These are phyloP conservation scores for Phytophthora macrochlamydospora DNA, from an alignment of 352 stramenopile species.

Conservation along the genomic window DNA sequence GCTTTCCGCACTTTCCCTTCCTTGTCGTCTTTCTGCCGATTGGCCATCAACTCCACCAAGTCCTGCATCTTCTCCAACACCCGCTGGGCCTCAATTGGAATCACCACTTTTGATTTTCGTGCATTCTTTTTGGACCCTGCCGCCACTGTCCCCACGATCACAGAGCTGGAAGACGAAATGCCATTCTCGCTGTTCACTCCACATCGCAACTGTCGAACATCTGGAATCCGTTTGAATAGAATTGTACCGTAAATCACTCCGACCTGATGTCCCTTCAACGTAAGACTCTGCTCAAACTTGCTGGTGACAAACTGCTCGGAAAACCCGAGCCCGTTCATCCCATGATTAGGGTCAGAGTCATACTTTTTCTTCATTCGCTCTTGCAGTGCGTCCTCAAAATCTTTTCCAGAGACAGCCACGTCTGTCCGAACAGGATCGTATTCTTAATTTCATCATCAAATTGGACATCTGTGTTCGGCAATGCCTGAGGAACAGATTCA, in stretches of 20 bases:
- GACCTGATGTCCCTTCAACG: slow-evolving; percentile 87
- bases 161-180: slow-evolving; percentile 87
- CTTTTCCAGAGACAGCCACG: slow-evolving; percentile 89
- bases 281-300: slow-evolving; percentile 88
- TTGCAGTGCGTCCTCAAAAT: slow-evolving; percentile 87
- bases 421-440: slow-evolving; percentile 87
- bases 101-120: slow-evolving; percentile 80
- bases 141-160: slow-evolving; percentile 75
- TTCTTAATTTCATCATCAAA: slow-evolving; percentile 88
- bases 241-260: slow-evolving; percentile 89
- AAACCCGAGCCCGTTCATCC: slow-evolving; percentile 63
- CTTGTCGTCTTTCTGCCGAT: slow-evolving; percentile 90
- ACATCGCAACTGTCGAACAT: slow-evolving; percentile 85
- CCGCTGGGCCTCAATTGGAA: slow-evolving; percentile 86
- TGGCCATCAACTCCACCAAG: slow-evolving; percentile 86
- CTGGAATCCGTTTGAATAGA: slow-evolving; percentile 89
- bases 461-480: slow-evolving; percentile 46
- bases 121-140: slow-evolving; percentile 64
- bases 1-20: slow-evolving; percentile 90
- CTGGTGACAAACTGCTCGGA: slow-evolving; percentile 82
- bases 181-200: slow-evolving; percentile 89
- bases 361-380: slow-evolving; percentile 84
- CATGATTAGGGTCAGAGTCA: slow-evolving; percentile 45
- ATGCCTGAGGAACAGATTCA: slow-evolving; percentile 20
- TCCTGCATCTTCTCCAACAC: slow-evolving; percentile 91